These are phyloP conservation scores for Pythium graminicola DNA, from an alignment of 352 stramenopile genomes.

Conservation along the genomic window DNA sequence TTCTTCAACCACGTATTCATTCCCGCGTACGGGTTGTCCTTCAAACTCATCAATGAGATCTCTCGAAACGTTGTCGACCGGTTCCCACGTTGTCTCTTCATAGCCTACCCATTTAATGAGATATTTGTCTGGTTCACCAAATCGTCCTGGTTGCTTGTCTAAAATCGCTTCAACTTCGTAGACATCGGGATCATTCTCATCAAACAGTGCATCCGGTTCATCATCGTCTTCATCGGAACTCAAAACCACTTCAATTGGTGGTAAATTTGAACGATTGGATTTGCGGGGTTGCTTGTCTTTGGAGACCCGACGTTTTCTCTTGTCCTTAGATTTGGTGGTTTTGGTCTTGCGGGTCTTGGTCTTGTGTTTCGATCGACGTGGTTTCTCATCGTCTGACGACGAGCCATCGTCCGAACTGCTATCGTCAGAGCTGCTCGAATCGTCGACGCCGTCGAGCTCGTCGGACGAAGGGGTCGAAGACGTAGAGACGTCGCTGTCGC, in stretches of 20 bases:
- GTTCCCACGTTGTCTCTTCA: constrained; percentile 73
- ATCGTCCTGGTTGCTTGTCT: constrained; percentile 42
- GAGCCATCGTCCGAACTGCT: background rate
- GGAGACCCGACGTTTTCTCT: background rate
- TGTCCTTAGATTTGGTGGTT: constrained; percentile 6
- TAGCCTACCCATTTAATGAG: constrained; percentile 82
- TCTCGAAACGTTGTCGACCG: constrained; percentile 67
- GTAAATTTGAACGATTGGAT: constrained; percentile 41
- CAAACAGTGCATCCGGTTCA: constrained; percentile 69
- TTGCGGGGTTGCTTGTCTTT: constrained; percentile 28
- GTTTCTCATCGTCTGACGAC: constrained; percentile 1
- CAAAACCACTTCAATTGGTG: constrained; percentile 50
- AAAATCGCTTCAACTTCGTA: constrained; percentile 77
- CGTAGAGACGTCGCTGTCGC: constrained; percentile 11
- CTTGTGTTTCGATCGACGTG: constrained; percentile 8
- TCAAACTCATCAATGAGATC: constrained; percentile 78
- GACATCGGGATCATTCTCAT: constrained; percentile 70
- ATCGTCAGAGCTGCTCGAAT: constrained; percentile 17
- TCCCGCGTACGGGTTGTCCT: constrained; percentile 55
- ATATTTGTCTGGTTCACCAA: constrained; percentile 60
- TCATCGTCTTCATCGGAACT: constrained; percentile 64
- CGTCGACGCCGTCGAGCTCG: constrained; percentile 3
- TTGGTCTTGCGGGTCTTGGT: constrained; percentile 5
- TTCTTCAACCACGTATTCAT: constrained; percentile 72
- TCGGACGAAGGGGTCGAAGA: constrained; percentile 17